Evolutionary conservation across 805 yeast genomes (phyloP).

Genomic region (Debaryomyces castellii): DNA sequence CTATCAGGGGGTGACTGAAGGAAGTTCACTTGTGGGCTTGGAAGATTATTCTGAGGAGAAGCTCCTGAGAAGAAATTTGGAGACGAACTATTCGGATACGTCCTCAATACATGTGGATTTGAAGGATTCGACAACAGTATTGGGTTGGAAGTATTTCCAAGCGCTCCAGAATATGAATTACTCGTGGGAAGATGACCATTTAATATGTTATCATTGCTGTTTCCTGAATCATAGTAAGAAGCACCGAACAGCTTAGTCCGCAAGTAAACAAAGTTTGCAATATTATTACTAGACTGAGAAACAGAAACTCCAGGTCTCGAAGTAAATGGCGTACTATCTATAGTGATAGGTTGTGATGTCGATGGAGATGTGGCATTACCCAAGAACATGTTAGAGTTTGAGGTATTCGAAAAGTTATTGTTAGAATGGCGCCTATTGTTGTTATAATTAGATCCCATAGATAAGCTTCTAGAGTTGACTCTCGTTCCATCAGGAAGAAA

Average conservation of each 20-base stretch:
- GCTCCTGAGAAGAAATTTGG: conserved; percentile 8
- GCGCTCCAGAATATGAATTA: neutral
- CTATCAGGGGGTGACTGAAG: conserved; percentile 9
- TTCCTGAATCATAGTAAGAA: conserved; percentile 4
- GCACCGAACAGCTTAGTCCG: conserved; percentile 4
- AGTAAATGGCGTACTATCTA: conserved; percentile 4
- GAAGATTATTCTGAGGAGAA: conserved; percentile 4
- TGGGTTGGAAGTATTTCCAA: neutral
- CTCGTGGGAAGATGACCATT: neutral
- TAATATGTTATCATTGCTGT: neutral
- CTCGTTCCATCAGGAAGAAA: conserved; percentile 85
- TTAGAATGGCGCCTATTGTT: conserved; percentile 2
- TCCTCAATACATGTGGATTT: conserved; percentile 5
- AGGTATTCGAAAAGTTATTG: conserved; percentile 1
- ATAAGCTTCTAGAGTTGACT: conserved; percentile 48
- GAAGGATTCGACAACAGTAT: conserved; percentile 2
- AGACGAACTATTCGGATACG: conserved; percentile 13
- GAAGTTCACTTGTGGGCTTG: conserved; percentile 1
- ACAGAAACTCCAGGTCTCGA: neutral
- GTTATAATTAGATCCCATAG: conserved; percentile 2
- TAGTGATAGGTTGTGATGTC: conserved; percentile 13
- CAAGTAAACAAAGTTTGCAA: conserved; percentile 11
- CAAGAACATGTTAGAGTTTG: neutral
- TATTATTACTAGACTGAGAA: conserved; percentile 5
- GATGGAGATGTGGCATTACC: conserved; percentile 4